Conservation (phyloP, 768 basidiomycete genomes). For the Brasilioporus rufonigricans region DNA sequence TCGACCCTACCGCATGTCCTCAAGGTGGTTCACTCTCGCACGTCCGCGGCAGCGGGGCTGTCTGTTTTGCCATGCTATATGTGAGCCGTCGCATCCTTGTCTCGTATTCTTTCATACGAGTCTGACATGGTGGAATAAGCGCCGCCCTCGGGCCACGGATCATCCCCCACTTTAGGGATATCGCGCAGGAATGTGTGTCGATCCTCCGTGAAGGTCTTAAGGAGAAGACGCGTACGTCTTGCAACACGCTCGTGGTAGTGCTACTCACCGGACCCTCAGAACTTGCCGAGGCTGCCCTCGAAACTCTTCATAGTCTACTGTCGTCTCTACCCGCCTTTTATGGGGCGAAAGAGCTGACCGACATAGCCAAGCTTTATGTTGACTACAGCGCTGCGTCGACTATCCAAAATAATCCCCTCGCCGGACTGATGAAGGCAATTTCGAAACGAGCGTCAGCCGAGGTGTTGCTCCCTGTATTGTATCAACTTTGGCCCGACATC, state of each 20-base stretch:
- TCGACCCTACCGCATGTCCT: constrained; percentile 60
- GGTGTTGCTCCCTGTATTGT: constrained; percentile 62
- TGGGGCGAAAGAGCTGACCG: constrained; percentile 55
- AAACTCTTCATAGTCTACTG: constrained; percentile 66
- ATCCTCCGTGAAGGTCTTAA: constrained; percentile 43
- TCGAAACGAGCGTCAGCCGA: constrained; percentile 71
- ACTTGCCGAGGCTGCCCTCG: constrained; percentile 36
- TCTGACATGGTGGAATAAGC: constrained; percentile 38
- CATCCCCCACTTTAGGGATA: constrained; percentile 78
- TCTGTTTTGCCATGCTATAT: constrained; percentile 57
- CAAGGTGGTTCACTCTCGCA: constrained; percentile 41
- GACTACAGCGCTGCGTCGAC: constrained; percentile 32
- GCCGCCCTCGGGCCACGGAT: constrained; percentile 79
- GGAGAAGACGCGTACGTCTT: constrained; percentile 33
- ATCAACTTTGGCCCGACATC: constrained; percentile 52
- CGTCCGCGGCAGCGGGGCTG: constrained; percentile 43
- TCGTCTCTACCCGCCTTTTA: constrained; percentile 82
- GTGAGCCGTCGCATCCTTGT: constrained; percentile 38
- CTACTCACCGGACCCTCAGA: constrained; percentile 21
- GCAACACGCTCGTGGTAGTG: neutral
- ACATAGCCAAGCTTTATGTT: constrained; percentile 56
- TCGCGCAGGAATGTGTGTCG: constrained; percentile 56
- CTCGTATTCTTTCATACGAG: neutral
- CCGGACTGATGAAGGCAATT: constrained; percentile 55
- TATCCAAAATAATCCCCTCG: constrained; percentile 27